These are phyloP conservation scores for Glycine latifolia DNA, from an alignment of 306 rosid species.

Conservation along the genomic window DNA sequence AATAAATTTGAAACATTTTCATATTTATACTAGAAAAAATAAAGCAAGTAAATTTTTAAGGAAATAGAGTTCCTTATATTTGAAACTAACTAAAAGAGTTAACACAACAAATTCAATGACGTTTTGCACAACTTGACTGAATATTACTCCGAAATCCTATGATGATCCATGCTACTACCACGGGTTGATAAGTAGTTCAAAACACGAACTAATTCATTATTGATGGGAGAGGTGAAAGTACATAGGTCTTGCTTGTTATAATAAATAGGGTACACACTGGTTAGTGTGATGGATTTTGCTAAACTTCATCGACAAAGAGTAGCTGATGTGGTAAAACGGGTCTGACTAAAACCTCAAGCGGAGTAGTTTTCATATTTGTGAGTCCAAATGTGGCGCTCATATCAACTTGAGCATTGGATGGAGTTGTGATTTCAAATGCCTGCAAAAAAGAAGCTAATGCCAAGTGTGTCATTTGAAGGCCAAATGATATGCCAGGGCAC, in stretches of 20 bases:
- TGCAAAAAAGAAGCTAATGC: constrained; percentile 56
- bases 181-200: not conserved
- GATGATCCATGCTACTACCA: too few relatives aligned
- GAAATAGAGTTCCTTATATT: too few relatives aligned
- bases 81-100: too few relatives aligned
- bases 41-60: too few relatives aligned
- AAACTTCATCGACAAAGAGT: not conserved
- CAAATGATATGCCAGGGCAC: constrained; percentile 56
- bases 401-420: constrained; percentile 44
- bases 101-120: too few relatives aligned
- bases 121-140: too few relatives aligned
- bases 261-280: not conserved
- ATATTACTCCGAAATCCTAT: too few relatives aligned
- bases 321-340: not conserved
- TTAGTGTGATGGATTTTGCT: not conserved
- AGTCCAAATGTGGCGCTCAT: constrained; percentile 54
- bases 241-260: not conserved
- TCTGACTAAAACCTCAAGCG: constrained; percentile 34
- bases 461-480: constrained; percentile 51
- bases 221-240: not conserved
- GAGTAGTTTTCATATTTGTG: constrained; percentile 31
- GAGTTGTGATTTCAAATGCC: constrained; percentile 53
- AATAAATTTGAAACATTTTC: too few relatives aligned
- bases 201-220: not conserved
- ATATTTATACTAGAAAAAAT: too few relatives aligned